A percentile compares a stretch with the other conserved stretches of the same genome.
These are phyloP conservation scores for Helotiales sp. DNA, from an alignment of 2,329 filamentous ascomycete species.

Conservation along the genomic window DNA sequence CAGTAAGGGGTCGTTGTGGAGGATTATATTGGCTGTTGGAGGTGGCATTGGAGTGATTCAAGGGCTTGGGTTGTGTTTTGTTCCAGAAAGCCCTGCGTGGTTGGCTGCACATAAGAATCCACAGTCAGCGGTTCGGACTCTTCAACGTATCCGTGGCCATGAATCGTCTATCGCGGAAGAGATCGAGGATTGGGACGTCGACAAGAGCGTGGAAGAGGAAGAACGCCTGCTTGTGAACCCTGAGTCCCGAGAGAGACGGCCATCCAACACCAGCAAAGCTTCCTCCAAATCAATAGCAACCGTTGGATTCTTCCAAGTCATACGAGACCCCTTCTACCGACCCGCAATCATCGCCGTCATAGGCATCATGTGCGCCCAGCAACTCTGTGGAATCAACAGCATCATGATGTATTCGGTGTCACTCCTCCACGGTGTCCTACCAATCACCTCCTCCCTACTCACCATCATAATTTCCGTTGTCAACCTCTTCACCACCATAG, in stretches of 20 bases:
- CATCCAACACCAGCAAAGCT: conserved; percentile 36
- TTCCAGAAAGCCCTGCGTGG: conserved; percentile 90
- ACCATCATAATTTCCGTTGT: conserved; percentile 87
- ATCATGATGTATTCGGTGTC: conserved; percentile 99
- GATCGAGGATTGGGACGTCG: conserved; percentile 63
- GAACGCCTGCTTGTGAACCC: conserved; percentile 38
- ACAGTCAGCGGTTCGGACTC: conserved; percentile 64
- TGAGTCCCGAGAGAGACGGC: conserved; percentile 28
- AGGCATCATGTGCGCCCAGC: conserved; percentile 90
- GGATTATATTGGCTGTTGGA: conserved; percentile 78
- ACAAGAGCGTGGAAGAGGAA: conserved; percentile 39
- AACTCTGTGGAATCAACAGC: conserved; percentile 92
- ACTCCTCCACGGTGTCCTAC: conserved; percentile 79
- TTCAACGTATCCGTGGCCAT: conserved; percentile 78
- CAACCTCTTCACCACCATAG: conserved; percentile 82
- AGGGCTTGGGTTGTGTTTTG: conserved; percentile 70
- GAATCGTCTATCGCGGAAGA: conserved; percentile 75
- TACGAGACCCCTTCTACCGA: conserved; percentile 69
- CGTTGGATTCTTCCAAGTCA: conserved; percentile 67
- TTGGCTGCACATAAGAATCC: conserved; percentile 69
- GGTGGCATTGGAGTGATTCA: conserved; percentile 72
- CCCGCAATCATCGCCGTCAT: conserved; percentile 82
- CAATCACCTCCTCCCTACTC: conserved; percentile 79
- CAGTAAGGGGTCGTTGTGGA: conserved; percentile 80
- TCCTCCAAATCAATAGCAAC: conserved; percentile 40